Conservation (phyloP, 257 asterid species). For the Lantana camara region DNA sequence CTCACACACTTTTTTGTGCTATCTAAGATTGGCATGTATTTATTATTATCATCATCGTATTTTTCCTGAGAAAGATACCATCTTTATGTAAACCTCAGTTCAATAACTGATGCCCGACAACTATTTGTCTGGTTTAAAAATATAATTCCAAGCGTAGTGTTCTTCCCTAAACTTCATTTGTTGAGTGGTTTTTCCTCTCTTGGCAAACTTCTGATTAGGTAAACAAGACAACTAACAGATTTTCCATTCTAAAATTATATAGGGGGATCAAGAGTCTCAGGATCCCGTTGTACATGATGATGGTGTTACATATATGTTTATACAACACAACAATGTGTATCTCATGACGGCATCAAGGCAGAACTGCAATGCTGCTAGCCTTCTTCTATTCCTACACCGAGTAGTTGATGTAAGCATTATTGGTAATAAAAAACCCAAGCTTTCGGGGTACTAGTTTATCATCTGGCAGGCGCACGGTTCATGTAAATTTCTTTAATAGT, state of each 20-base stretch:
- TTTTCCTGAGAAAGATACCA: constrained; percentile 1
- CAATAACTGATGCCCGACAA: background rate
- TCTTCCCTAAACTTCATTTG: background rate
- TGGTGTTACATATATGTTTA: constrained; percentile 95
- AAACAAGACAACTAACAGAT: constrained; percentile 26
- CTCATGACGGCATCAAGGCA: constrained; percentile 97
- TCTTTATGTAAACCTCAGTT: constrained; percentile 3
- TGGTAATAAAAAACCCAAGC: constrained; percentile 29
- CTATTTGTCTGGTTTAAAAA: background rate
- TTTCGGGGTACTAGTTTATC: constrained; percentile 13
- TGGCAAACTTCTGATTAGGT: constrained; percentile 13
- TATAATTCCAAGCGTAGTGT: background rate
- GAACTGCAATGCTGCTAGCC: constrained; percentile 99
- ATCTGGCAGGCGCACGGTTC: constrained; percentile 21
- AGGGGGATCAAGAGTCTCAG: constrained; percentile 90
- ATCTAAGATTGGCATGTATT: constrained; percentile 1
- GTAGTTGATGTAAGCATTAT: constrained; percentile 87
- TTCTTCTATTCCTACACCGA: constrained; percentile 92
- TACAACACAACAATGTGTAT: constrained; percentile 96
- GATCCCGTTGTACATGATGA: constrained; percentile 89
- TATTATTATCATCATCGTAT: background rate
- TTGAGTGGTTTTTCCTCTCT: background rate
- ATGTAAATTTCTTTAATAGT: constrained; percentile 17
- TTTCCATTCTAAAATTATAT: constrained; percentile 29
- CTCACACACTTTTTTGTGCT: background rate